Percentiles rank a stretch among this genome's conserved stretches.
Conservation (phyloP, 2,329 filamentous ascomycete species). For the Clonostachys solani region DNA sequence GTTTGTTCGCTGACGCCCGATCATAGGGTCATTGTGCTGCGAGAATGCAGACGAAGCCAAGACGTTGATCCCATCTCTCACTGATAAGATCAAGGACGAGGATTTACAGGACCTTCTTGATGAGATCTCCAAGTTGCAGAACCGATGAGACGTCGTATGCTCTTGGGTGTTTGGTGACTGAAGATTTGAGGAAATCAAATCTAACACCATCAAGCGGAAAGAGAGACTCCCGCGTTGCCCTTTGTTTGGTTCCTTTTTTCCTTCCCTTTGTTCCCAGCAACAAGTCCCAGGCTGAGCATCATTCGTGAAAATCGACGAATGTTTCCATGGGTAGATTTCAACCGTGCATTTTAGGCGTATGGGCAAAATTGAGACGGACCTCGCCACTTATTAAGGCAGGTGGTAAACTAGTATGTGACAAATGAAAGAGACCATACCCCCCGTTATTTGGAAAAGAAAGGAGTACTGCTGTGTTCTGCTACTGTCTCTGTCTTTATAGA, state of each 20-base stretch:
- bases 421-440: not conserved
- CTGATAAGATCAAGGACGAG: slow-evolving; percentile 86
- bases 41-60: slow-evolving; percentile 94
- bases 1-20: not conserved
- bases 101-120: slow-evolving; percentile 84
- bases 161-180: too few species aligned
- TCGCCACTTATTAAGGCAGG: not conserved
- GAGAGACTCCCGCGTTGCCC: not conserved
- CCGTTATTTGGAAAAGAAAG: not conserved
- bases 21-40: slow-evolving; percentile 82
- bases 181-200: too few species aligned
- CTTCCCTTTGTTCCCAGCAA: not conserved
- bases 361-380: not conserved
- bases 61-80: slow-evolving; percentile 84
- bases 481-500: not conserved
- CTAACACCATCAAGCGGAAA: not conserved
- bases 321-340: not conserved
- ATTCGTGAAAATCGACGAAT: not conserved
- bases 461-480: too few species aligned
- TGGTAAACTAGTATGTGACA: not conserved
- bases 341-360: slow-evolving; percentile 1
- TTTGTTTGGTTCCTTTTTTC: not conserved
- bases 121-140: slow-evolving; percentile 78
- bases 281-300: too few species aligned
- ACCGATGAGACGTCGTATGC: not conserved